These are phyloP conservation scores for Ascochyta koolunga DNA, from an alignment of 2,329 filamentous ascomycete genomes.

Conservation along the genomic window DNA sequence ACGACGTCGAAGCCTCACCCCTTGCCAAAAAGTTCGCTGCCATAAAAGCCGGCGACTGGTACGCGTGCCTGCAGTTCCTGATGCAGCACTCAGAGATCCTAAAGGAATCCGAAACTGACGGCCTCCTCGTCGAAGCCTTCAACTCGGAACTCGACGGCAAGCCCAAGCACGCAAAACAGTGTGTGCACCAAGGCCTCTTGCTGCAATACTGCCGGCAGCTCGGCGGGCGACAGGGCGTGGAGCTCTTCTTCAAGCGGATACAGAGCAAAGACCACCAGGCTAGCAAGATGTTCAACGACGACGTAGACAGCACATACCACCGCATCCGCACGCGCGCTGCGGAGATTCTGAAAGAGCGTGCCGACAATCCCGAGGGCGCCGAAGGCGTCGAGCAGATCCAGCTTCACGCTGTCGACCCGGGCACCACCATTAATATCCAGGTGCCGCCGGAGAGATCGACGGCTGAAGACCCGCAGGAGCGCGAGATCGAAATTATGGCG, in stretches of 20 bases:
- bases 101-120: conserved; percentile 85
- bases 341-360: conserved; percentile 71
- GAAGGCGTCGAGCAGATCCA: conserved; percentile 93
- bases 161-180: conserved; percentile 79
- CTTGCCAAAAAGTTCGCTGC: conserved; percentile 81
- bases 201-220: conserved; percentile 94
- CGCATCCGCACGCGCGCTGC: conserved; percentile 78
- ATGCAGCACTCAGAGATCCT: conserved; percentile 78
- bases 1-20: conserved; percentile 75
- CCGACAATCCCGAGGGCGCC: conserved; percentile 55
- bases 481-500: conserved; percentile 62
- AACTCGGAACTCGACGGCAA: conserved; percentile 80
- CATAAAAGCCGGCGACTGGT: conserved; percentile 78
- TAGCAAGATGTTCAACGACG: conserved; percentile 87
- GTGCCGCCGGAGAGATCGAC: conserved; percentile 68
- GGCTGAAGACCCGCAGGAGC: conserved; percentile 59
- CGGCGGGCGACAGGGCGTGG: conserved; percentile 85
- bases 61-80: conserved; percentile 75
- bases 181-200: conserved; percentile 89
- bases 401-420: conserved; percentile 92
- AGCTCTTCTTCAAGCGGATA: conserved; percentile 95
- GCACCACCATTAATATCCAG: conserved; percentile 86
- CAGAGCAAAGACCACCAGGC: conserved; percentile 89
- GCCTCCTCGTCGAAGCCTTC: conserved; percentile 88
- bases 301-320: conserved; percentile 86